Conservation (phyloP, 306 rosid species). For the Trifolium subterraneum region DNA sequence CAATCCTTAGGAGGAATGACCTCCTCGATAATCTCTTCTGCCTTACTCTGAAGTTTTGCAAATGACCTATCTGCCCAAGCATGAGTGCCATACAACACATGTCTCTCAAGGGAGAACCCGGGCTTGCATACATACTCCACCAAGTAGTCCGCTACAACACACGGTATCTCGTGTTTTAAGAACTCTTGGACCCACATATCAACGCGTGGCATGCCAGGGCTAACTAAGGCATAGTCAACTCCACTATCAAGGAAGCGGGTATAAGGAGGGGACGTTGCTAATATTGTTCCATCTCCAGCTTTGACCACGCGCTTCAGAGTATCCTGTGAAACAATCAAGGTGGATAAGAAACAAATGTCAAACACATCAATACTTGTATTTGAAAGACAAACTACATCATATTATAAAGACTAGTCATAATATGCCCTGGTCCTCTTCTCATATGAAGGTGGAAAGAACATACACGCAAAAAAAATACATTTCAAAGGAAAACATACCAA, state of each 20-base stretch:
- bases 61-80: conserved; percentile 80
- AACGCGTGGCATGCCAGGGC: conserved; percentile 83
- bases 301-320: conserved; percentile 89
- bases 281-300: conserved; percentile 86
- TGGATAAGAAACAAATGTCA: conserved; percentile 15
- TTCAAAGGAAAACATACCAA: conserved; percentile 62
- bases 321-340: conserved; percentile 58
- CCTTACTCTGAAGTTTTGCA: conserved; percentile 54
- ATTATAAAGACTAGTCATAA: conserved; percentile 2
- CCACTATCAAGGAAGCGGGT: conserved; percentile 67
- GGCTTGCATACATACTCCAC: conserved; percentile 94
- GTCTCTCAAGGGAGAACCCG: conserved; percentile 77
- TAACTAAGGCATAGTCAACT: conserved; percentile 76
- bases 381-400: conserved; percentile 18
- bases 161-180: conserved; percentile 83
- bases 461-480: background rate
- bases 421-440: background rate
- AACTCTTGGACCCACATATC: conserved; percentile 94
- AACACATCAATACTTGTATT: conserved; percentile 6
- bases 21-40: conserved; percentile 65
- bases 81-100: conserved; percentile 70
- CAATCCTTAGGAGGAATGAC: conserved; percentile 36
- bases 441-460: conserved; percentile 26
- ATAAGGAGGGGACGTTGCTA: conserved; percentile 96
- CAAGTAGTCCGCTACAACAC: conserved; percentile 85